Evolutionary conservation across 2,329 filamentous ascomycete genomes (phyloP).

Genomic region (Cercospora berteroae): DNA sequence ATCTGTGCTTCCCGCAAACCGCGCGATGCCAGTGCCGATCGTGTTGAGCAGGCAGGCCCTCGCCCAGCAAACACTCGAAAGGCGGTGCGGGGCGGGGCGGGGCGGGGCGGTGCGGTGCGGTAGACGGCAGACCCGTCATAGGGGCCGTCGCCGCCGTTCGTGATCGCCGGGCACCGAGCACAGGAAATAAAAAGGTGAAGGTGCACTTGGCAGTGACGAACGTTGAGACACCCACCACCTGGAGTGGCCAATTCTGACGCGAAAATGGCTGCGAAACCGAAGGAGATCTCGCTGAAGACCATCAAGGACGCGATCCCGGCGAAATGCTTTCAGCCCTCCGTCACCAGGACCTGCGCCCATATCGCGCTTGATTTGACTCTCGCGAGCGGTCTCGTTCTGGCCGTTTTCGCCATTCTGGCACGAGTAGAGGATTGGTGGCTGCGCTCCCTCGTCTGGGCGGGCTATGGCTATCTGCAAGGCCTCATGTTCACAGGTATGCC

Average conservation of each 20-base stretch:
- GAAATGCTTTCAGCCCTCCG: conserved; percentile 13
- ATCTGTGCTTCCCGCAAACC: neutral
- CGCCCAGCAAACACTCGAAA: neutral
- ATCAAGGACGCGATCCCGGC: conserved; percentile 17
- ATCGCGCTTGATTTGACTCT: conserved; percentile 12
- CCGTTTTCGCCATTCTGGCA: conserved; percentile 6
- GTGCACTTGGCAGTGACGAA: neutral
- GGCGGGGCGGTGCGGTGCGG: too few relatives aligned
- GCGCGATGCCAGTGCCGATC: neutral
- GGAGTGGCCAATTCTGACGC: neutral
- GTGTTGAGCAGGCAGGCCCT: neutral
- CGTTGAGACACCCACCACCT: neutral
- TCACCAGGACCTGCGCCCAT: conserved; percentile 11
- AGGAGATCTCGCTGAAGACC: neutral
- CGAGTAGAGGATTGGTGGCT: conserved; percentile 6
- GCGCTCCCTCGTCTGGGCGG: conserved; percentile 16
- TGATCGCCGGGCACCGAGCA: neutral
- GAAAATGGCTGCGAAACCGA: neutral
- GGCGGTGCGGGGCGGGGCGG: too few relatives aligned
- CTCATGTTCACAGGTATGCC: conserved; percentile 55
- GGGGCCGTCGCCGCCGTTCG: neutral
- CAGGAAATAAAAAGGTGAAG: neutral
- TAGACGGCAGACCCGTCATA: neutral
- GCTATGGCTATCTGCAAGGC: conserved; percentile 64
- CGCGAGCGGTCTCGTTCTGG: conserved; percentile 8